Base-by-base conservation (phyloP, 2,329 filamentous ascomycete genomes). In the Blastomyces silverae region DNA sequence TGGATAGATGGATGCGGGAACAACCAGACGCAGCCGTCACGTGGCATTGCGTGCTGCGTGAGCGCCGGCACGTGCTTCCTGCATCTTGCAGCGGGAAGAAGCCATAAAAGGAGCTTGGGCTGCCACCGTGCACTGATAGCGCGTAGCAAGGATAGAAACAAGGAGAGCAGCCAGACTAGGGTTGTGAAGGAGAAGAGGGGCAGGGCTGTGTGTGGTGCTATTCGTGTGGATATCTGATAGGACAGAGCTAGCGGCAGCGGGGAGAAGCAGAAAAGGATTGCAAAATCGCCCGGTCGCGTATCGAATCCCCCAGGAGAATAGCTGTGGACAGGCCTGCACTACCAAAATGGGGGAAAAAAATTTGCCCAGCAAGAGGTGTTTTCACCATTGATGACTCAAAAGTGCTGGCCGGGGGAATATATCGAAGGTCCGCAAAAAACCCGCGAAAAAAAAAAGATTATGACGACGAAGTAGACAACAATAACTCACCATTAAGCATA, bases 401-500 rank as follows among this genome's bases (percentile, higher is more conserved):
- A 7, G 20, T 48, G 46, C 20, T n/a, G n/a, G 48, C 28, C 15
- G 2, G 28, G 53, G 53, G 31, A 25, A 56, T n/a, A 2, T 2
- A 57, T 42, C 1, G 17, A 6, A 13, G 20, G 31, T 22, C 34
- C 22, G 22, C 17, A 58, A 44, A 44, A 48, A 64, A 61, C 17
- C 11, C 58, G 25, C 61, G 53, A 58, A 25, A 64, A n/a, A 62
- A 48, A 67, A 50, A 67, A 25, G n/a, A 34, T 15, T 0, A 15
- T 42, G 7, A 61, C 3, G 56, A 25, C 37, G 5, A n/a, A 62
- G 42, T 53, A 62, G n/a, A 44, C 53, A 20, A 31, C 44, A 61
- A 7, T 31, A 50, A 75, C 77, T 75, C 71, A 79, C 78, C 75
- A 71, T 75, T 74, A 46, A 79, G 67, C 55, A 79, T 73, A 64